Evolutionary conservation across 495 filamentous ascomycete genomes (phyloP), one percentile per base, ranked within the genome.

Genomic region (Daldinia childiae): DNA sequence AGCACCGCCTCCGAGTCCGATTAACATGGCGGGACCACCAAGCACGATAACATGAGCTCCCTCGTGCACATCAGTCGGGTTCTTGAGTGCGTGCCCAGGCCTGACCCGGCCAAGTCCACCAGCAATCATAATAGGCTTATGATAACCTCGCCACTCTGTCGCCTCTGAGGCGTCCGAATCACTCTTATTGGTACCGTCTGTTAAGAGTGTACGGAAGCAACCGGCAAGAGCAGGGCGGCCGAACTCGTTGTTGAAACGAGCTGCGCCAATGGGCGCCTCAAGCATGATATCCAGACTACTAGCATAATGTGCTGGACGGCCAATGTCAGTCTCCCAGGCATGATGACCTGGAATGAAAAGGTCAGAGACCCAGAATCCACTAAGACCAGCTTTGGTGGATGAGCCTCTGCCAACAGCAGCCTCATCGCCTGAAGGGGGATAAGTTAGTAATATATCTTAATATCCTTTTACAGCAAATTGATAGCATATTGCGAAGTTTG

Each of bases 91-190:
- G 78, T 97, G 91, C 73, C 94, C 90, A 0, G 95, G 95, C 63
- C 96, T 81, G n/a, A 98, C 94, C n/a, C 92, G 97, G 38, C 95
- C 96, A 50, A 97, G 87, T 76, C 96, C 95, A 67, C 95, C 96
- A 62, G 96, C 95, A 82, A 99, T 91, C 94, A 99, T 97, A 79
- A 99, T 98, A 6, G 95, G 95, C 81, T 99, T 99, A 83, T 98
- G 95, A 74, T 97, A 99, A 15, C 95, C 95, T 72, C 96, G 85
- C 55, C 92, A 81, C 55, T 99, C 95, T 3, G 85, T 83, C 51
- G 84, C 82, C 34, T 87, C 73, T 19, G 76, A 75, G 0, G 69
- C 67, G 27, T 77, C 76, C 26, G 73, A 64, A 27, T 80, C 88
- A 60, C 87, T 86, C n/a, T 82, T 84, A 17, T 86, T 79, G 55